phyloP scores from a whole-genome alignment of 306 rosid genomes.

The Canavalia gladiata region DNA sequence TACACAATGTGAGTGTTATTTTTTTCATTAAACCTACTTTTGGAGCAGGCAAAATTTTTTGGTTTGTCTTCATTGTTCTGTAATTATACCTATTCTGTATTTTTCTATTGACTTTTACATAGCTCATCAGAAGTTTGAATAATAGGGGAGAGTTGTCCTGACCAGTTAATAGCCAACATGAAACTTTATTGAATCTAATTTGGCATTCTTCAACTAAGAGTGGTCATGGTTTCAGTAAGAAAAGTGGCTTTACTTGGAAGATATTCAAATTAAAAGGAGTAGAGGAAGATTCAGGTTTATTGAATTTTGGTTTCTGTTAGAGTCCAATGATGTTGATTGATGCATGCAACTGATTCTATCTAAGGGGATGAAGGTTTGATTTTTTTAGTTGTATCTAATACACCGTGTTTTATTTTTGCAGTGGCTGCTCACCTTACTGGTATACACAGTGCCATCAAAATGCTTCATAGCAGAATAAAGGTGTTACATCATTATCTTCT shows the following conservation, averaged over 20 bases:
- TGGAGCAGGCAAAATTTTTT: not conserved
- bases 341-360: slow-evolving; percentile 14
- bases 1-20: slow-evolving; percentile 72
- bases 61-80: slow-evolving; percentile 1
- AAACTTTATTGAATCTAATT: not conserved
- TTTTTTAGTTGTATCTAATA: slow-evolving; percentile 22
- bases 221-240: slow-evolving; percentile 14
- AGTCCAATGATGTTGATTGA: slow-evolving; percentile 10
- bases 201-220: slow-evolving; percentile 5
- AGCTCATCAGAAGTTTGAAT: slow-evolving; percentile 8
- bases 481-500: slow-evolving; percentile 89
- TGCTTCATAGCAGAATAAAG: slow-evolving; percentile 94
- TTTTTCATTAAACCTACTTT: slow-evolving; percentile 27
- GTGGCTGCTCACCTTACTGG: slow-evolving; percentile 99
- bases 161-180: not conserved
- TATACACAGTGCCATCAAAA: slow-evolving; percentile 95
- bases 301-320: slow-evolving; percentile 22
- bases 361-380: not conserved
- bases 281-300: slow-evolving; percentile 2
- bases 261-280: slow-evolving; percentile 13
- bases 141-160: slow-evolving; percentile 15
- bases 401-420: slow-evolving; percentile 47
- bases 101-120: slow-evolving; percentile 36
- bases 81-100: slow-evolving; percentile 30
- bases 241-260: slow-evolving; percentile 8